A percentile compares a stretch with the other conserved stretches of the same genome.
phyloP scores from a whole-genome alignment of 2,329 filamentous ascomycete genomes.

The Beauveria varroae region DNA sequence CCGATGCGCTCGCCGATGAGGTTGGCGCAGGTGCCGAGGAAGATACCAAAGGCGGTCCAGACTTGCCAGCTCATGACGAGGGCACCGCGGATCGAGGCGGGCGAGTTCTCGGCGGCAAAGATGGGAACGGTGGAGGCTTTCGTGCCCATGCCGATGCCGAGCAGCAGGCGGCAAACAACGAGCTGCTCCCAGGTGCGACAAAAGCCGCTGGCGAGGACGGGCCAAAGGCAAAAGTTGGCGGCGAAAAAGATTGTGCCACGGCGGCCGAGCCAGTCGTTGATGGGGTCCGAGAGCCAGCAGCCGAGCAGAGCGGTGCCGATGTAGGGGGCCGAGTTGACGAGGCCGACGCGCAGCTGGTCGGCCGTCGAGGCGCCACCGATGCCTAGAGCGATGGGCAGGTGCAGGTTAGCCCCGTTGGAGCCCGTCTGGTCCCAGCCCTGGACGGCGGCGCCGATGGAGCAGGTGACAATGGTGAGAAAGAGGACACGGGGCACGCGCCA shows the following conservation, averaged over 20 bases:
- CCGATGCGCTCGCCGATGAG: constrained; percentile 34
- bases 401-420: constrained; percentile 55
- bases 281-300: constrained; percentile 61
- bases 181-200: constrained; percentile 66
- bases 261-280: constrained; percentile 39
- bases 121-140: constrained; percentile 68
- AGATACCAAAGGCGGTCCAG: constrained; percentile 57
- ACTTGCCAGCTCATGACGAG: constrained; percentile 78
- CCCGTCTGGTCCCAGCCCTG: constrained; percentile 64
- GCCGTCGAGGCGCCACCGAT: constrained; percentile 27
- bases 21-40: constrained; percentile 55
- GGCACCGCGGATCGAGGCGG: constrained; percentile 62
- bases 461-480: constrained; percentile 59
- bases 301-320: constrained; percentile 43
- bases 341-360: constrained; percentile 49
- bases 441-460: constrained; percentile 63
- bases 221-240: constrained; percentile 62
- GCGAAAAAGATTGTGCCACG: constrained; percentile 60
- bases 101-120: constrained; percentile 67
- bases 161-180: constrained; percentile 60
- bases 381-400: constrained; percentile 48
- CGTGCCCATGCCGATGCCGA: constrained; percentile 71
- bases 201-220: constrained; percentile 64
- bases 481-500: constrained; percentile 57
- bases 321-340: constrained; percentile 55